Percentiles rank a stretch among this genome's conserved stretches.
phyloP scores from a whole-genome alignment of 805 yeast genomes.

The Priceomyces haplophilus region DNA sequence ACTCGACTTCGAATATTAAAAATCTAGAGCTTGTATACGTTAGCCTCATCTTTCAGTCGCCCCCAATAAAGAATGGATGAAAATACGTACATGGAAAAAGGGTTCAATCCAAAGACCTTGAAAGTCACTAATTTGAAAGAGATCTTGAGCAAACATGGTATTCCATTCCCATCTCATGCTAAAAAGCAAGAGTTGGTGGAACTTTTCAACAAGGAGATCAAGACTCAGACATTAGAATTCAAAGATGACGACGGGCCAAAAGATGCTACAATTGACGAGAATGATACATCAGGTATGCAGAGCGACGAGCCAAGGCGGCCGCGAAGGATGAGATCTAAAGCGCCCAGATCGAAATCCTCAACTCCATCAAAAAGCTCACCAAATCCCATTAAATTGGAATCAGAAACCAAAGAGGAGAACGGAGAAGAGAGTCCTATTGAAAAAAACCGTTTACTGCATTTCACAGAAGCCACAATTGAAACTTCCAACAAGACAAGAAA shows the following conservation, averaged over 20 bases:
- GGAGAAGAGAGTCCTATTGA: slow-evolving; percentile 19
- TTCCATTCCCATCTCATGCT: slow-evolving; percentile 59
- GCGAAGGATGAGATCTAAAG: neutral
- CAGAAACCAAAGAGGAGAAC: slow-evolving; percentile 6
- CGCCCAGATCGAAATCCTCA: neutral
- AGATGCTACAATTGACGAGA: slow-evolving; percentile 16
- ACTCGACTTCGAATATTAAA: no score
- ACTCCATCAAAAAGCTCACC: neutral
- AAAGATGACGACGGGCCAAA: slow-evolving; percentile 25
- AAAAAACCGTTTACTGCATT: slow-evolving; percentile 36
- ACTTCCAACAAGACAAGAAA: slow-evolving; percentile 5
- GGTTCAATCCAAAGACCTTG: slow-evolving; percentile 63
- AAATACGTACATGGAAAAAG: slow-evolving; percentile 22
- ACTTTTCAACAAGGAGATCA: slow-evolving; percentile 55
- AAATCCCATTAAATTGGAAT: neutral
- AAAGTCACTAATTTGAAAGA: slow-evolving; percentile 70
- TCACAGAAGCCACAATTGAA: slow-evolving; percentile 12
- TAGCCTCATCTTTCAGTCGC: no score
- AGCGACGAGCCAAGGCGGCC: slow-evolving; percentile 3
- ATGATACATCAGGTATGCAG: slow-evolving; percentile 17
- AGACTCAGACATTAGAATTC: slow-evolving; percentile 45
- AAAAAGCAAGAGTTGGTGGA: slow-evolving; percentile 64
- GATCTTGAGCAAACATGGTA: slow-evolving; percentile 58
- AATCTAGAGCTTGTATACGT: no score
- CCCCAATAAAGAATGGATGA: slow-evolving; percentile 15